phyloP scores from a whole-genome alignment of 2,329 filamentous ascomycete genomes.

The Hysterium pulicare region DNA sequence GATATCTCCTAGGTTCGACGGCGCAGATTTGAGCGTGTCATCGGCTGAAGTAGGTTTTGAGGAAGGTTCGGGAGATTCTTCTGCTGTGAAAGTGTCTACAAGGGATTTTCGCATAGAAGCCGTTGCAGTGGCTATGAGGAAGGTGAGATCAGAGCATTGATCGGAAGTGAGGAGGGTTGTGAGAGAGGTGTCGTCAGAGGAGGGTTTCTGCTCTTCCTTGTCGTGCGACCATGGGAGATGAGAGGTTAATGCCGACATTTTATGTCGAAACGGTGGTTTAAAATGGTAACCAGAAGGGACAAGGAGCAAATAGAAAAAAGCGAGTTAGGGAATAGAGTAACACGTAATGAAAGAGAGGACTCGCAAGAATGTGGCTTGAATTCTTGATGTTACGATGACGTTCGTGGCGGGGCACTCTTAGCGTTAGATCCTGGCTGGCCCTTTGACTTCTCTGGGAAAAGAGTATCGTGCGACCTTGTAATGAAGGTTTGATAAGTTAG shows the following conservation, averaged over 20 bases:
- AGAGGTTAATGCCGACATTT: constrained; percentile 18
- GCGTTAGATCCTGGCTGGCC: not conserved
- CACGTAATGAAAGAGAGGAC: too few species aligned
- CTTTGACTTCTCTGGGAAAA: too few species aligned
- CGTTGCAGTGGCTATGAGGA: constrained; percentile 48
- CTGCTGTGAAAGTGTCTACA: constrained; percentile 39
- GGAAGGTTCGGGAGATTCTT: constrained; percentile 18
- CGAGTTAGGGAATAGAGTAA: too few species aligned
- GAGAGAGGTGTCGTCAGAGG: constrained; percentile 34
- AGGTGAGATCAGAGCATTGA: constrained; percentile 46
- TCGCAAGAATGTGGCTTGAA: too few species aligned
- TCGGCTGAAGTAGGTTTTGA: constrained; percentile 14
- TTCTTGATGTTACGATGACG: too few species aligned
- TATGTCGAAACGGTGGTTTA: too few species aligned
- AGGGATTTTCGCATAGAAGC: constrained; percentile 46
- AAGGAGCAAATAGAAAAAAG: too few species aligned
- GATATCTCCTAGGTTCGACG: constrained; percentile 17
- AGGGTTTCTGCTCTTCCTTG: constrained; percentile 17
- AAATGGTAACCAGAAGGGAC: too few species aligned
- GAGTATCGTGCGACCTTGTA: not conserved
- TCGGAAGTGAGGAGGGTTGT: constrained; percentile 45
- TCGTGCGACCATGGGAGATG: constrained; percentile 33
- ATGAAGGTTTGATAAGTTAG: too few species aligned
- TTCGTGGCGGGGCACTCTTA: not conserved
- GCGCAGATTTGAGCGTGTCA: constrained; percentile 20